Evolutionary conservation across 2,329 filamentous ascomycete genomes (phyloP).

Genomic region (Aspergillus hortae): DNA sequence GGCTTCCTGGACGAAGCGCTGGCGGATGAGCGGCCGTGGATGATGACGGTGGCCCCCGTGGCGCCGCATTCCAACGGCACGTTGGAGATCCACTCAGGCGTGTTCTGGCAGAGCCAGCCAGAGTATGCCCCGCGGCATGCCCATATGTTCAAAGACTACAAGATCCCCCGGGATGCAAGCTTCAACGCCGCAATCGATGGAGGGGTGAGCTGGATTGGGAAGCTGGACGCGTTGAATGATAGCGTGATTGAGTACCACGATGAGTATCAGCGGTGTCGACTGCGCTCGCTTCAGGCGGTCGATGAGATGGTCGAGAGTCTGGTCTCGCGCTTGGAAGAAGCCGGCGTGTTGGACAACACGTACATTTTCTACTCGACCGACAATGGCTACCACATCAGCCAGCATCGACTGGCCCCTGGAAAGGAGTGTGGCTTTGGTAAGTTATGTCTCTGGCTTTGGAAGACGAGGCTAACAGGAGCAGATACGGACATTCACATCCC

Average conservation of each 20-base stretch:
- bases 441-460: neutral
- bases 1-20: slow-evolving; percentile 60
- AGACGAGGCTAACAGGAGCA: slow-evolving; percentile 2
- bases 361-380: slow-evolving; percentile 60
- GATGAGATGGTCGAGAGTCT: slow-evolving; percentile 51
- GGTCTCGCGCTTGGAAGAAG: slow-evolving; percentile 38
- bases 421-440: slow-evolving; percentile 57
- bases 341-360: slow-evolving; percentile 46
- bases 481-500: slow-evolving; percentile 54
- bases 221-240: slow-evolving; percentile 42
- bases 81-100: slow-evolving; percentile 10
- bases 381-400: slow-evolving; percentile 59
- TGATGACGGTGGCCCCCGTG: slow-evolving; percentile 61
- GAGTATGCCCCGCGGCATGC: slow-evolving; percentile 52
- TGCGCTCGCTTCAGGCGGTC: slow-evolving; percentile 51
- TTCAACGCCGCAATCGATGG: slow-evolving; percentile 57
- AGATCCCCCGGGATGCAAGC: slow-evolving; percentile 58
- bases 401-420: slow-evolving; percentile 55
- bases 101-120: slow-evolving; percentile 23
- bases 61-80: slow-evolving; percentile 57
- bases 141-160: slow-evolving; percentile 55
- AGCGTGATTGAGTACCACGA: slow-evolving; percentile 50
- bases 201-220: slow-evolving; percentile 43
- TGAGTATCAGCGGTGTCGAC: slow-evolving; percentile 47
- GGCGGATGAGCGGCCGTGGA: slow-evolving; percentile 55